Conservation (phyloP, 768 basidiomycete species). For the Xerocomus potaroensis region DNA sequence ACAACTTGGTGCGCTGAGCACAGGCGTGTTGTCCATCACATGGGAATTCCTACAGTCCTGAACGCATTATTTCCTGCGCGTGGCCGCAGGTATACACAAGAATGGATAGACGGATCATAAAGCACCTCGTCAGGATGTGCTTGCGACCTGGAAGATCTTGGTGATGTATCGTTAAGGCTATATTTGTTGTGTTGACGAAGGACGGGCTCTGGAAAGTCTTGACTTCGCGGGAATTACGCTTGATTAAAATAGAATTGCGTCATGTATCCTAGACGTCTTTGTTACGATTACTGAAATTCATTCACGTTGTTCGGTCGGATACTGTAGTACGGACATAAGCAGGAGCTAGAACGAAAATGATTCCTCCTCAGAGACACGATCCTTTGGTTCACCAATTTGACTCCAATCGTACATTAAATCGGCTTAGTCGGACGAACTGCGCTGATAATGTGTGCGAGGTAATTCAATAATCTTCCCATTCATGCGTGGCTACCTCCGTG, state of each 20-base stretch:
- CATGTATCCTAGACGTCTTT: slow-evolving; percentile 19
- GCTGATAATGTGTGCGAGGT: no score
- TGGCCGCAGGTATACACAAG: slow-evolving; percentile 1
- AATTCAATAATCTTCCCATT: no score
- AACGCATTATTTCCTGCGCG: slow-evolving; percentile 7
- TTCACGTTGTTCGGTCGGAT: no score
- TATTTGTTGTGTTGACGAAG: slow-evolving; percentile 12
- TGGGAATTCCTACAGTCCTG: slow-evolving; percentile 58
- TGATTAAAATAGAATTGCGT: slow-evolving; percentile 16
- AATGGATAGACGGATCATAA: slow-evolving; percentile 7
- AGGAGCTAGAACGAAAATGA: no score
- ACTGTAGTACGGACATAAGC: no score
- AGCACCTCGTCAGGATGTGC: slow-evolving; percentile 18
- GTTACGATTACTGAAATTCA: no score
- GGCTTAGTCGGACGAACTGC: no score
- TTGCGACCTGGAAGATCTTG: slow-evolving; percentile 10
- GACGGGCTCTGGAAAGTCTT: slow-evolving; percentile 19
- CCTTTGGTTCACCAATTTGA: no score
- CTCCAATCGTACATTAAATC: no score
- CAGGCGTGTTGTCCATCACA: slow-evolving; percentile 48
- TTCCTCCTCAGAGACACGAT: no score
- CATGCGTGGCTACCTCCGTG: no score
- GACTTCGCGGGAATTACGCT: slow-evolving; percentile 5
- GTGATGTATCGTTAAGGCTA: slow-evolving; percentile 20
- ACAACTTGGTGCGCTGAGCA: slow-evolving; percentile 42